Evolutionary conservation across 2,329 filamentous ascomycete genomes (phyloP), one percentile per base, ranked within the genome.

Genomic region (Juglanconis oblonga): DNA sequence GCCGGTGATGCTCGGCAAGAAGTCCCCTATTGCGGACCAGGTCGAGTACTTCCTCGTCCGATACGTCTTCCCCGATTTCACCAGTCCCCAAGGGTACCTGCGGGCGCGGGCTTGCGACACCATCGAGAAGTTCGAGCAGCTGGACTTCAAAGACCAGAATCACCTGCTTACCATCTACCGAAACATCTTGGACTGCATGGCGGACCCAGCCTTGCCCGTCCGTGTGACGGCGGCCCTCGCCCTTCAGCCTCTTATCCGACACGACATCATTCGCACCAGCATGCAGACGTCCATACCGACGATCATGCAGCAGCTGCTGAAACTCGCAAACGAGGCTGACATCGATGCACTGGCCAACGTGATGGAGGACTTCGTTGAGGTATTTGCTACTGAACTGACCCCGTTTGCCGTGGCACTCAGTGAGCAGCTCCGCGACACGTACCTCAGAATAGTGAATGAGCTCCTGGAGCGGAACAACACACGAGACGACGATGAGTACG

Each of bases 301-400:
- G 70, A 98, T 99, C 70, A 99, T 99, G 95, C 96, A 98, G 77
- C 94, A 99, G 76, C 83, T 99, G 13, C 82, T 99, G 57, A 98
- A 98, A 78, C 81, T 99, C 59, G 94, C 95, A 33, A 99, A 99
- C 71, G 95, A 99, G 76, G 95, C 96, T 61, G 95, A 99, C 71
- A 94, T 99, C 52, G 95, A 99, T 74, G 93, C 95, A 5, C 81
- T 99, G 45, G 94, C 95, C 29, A 98, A 98, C 70, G 95, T 99
- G 44, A 99, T 99, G 95, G 95, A 99, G 76, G 95, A 99, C 71
- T 99, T 99, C 71, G 95, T 99, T 50, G 95, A 99, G 74, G 93
- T 98, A 2, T 99, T 99, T 71, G 94, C 95, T n/a, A 85, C 92
- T 3, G 95, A 99, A 73, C 83, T 99, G 51, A 98, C 95, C 5